Conservation (phyloP, 805 yeast genomes). For the Allodekkera sacchari region DNA sequence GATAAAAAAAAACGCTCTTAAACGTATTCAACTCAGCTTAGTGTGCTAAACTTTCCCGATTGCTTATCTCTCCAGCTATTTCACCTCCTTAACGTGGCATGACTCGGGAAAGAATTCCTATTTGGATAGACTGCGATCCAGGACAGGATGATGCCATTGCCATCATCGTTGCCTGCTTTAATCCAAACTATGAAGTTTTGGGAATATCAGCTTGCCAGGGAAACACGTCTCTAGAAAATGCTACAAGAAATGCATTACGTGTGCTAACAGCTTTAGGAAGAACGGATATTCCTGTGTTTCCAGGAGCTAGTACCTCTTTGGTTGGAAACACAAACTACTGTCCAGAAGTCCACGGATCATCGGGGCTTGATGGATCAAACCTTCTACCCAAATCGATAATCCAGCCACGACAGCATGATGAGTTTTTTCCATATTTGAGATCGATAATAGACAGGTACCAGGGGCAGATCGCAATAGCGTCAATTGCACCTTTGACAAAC, state of each 20-base stretch:
- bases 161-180: conserved; percentile 50
- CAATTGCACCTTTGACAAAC: conserved; percentile 76
- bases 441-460: conserved; percentile 22
- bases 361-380: conserved; percentile 72
- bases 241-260: conserved; percentile 63
- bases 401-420: conserved; percentile 3
- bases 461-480: conserved; percentile 50
- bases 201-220: conserved; percentile 79
- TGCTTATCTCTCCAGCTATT: no score
- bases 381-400: conserved; percentile 37
- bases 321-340: conserved; percentile 42
- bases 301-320: conserved; percentile 57
- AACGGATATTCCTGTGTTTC: conserved; percentile 52
- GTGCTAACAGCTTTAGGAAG: conserved; percentile 51
- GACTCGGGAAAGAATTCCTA: conserved; percentile 46
- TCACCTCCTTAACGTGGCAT: no score
- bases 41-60: no score
- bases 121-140: conserved; percentile 91
- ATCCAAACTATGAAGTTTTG: conserved; percentile 47
- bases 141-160: conserved; percentile 88
- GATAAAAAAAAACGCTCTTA: no score
- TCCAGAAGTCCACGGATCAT: conserved; percentile 59
- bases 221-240: conserved; percentile 51
- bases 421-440: conserved; percentile 19
- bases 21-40: no score